A percentile compares a stretch with the other conserved stretches of the same genome.
These are phyloP conservation scores for Cruciata laevipes DNA, from an alignment of 257 asterid genomes.

Conservation along the genomic window DNA sequence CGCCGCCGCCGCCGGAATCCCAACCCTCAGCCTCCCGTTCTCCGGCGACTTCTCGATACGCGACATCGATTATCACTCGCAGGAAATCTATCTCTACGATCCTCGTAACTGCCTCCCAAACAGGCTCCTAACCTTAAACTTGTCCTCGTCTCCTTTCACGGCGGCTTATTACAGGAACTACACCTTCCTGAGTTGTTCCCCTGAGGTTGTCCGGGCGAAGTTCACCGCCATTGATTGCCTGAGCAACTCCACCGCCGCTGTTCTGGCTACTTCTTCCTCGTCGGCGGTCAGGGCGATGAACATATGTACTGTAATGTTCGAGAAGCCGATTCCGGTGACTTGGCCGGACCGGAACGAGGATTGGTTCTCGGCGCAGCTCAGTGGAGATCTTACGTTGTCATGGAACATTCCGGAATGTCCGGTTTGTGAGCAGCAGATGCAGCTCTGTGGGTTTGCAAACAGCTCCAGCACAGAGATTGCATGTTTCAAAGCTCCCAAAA, in stretches of 20 bases:
- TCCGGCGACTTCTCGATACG: neutral
- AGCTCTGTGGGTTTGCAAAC: conserved; percentile 24
- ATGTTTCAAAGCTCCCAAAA: conserved; percentile 19
- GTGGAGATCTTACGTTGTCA: conserved; percentile 30
- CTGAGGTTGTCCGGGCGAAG: conserved; percentile 12
- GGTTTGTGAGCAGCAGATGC: conserved; percentile 27
- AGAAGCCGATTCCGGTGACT: conserved; percentile 38
- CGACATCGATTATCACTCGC: neutral
- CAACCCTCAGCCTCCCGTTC: neutral
- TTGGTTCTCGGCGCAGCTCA: neutral
- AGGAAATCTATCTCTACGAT: conserved; percentile 32
- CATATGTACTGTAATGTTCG: conserved; percentile 28
- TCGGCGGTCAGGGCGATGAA: conserved; percentile 27
- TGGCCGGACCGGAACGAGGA: conserved; percentile 20
- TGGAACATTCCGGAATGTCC: conserved; percentile 34
- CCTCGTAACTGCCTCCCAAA: conserved; percentile 48
- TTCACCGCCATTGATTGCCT: conserved; percentile 45
- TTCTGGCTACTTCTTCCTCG: conserved; percentile 38
- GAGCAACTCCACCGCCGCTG: conserved; percentile 45
- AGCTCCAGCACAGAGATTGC: conserved; percentile 12
- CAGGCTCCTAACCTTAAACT: conserved; percentile 39
- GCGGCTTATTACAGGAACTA: conserved; percentile 25
- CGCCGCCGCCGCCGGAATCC: neutral
- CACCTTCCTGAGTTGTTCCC: conserved; percentile 59
- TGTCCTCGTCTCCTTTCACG: conserved; percentile 49